These are phyloP conservation scores for Immersiporthe knoxdaviesiana DNA, from an alignment of 2,329 filamentous ascomycete species.

Conservation along the genomic window DNA sequence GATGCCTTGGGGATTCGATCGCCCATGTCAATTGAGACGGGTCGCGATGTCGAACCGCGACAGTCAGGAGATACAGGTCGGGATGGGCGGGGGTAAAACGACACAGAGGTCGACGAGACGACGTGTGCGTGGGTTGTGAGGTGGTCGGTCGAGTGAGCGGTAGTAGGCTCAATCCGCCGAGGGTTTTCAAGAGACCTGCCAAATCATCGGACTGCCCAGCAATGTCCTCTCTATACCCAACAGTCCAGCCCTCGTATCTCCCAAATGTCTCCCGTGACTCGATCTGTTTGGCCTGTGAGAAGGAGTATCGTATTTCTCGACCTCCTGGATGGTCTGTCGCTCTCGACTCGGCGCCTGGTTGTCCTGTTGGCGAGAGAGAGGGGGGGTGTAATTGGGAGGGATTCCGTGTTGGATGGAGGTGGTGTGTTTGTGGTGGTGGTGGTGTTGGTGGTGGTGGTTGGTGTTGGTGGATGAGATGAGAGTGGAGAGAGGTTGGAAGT, in stretches of 20 bases:
- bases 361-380: not conserved
- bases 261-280: not conserved
- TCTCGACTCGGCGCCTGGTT: not conserved
- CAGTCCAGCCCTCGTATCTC: not conserved
- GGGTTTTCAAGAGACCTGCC: slow-evolving; percentile 20
- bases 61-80: not conserved
- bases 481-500: not conserved
- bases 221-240: slow-evolving; percentile 1
- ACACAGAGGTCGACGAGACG: not conserved
- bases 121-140: not conserved
- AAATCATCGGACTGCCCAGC: slow-evolving; percentile 28
- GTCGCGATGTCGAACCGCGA: slow-evolving; percentile 16
- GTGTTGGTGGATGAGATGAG: slow-evolving; percentile 4
- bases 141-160: slow-evolving; percentile 10
- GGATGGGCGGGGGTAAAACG: not conserved
- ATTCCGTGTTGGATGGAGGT: not conserved
- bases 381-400: not conserved
- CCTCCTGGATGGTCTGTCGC: not conserved
- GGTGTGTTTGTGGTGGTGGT: not conserved
- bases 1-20: slow-evolving; percentile 20
- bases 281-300: not conserved
- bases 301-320: not conserved
- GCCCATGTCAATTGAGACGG: slow-evolving; percentile 20
- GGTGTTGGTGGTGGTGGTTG: not conserved
- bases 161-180: slow-evolving; percentile 29